phyloP scores from a whole-genome alignment of 306 rosid species.

The Nissolia schottii region DNA sequence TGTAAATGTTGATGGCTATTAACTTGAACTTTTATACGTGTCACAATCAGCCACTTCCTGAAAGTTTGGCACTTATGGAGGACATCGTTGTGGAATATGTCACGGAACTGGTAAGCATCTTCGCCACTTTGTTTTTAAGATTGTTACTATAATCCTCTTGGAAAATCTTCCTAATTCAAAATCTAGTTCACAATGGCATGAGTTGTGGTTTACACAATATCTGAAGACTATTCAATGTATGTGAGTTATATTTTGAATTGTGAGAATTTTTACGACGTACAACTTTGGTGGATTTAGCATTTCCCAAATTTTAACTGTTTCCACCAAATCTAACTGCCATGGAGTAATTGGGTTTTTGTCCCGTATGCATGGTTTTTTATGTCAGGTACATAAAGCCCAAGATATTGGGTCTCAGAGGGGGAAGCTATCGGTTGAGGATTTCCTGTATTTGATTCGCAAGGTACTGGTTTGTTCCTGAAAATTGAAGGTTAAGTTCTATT shows the following conservation, averaged over 20 bases:
- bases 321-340: not conserved
- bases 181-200: too few relatives aligned
- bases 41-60: constrained; percentile 76
- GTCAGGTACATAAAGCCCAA: constrained; percentile 86
- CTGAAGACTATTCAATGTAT: too few relatives aligned
- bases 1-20: not conserved
- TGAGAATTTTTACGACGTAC: too few relatives aligned
- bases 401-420: constrained; percentile 90
- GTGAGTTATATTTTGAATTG: too few relatives aligned
- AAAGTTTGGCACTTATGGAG: constrained; percentile 85
- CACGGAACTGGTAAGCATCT: constrained; percentile 62
- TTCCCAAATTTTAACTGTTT: too few relatives aligned
- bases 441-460: constrained; percentile 87
- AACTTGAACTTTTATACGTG: not conserved
- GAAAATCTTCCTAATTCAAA: too few relatives aligned
- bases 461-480: constrained; percentile 26
- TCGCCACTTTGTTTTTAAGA: too few relatives aligned
- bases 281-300: too few relatives aligned
- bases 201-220: too few relatives aligned
- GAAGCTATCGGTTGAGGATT: constrained; percentile 84
- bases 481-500: not conserved
- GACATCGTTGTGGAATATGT: constrained; percentile 87
- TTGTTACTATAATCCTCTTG: too few relatives aligned
- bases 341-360: constrained; percentile 18
- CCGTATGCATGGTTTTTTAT: not conserved